phyloP scores from a whole-genome alignment of 2,329 filamentous ascomycete genomes.

The Metarhizium guizhouense region DNA sequence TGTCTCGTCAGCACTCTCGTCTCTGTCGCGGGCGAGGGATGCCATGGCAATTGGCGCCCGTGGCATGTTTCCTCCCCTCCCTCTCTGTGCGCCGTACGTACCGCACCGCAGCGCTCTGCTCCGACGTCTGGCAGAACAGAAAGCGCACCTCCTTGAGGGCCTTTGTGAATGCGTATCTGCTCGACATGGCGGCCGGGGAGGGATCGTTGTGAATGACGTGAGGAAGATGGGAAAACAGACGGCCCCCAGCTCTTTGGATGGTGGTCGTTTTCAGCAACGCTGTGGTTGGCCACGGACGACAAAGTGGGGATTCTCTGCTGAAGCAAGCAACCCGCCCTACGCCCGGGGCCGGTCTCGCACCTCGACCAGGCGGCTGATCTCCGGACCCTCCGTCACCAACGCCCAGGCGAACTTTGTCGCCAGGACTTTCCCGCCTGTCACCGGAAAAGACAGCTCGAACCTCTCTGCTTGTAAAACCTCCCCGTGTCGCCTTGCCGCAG shows the following conservation, averaged over 20 bases:
- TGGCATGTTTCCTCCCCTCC: neutral
- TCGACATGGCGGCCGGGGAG: conserved; percentile 60
- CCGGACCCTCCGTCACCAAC: neutral
- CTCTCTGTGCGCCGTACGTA: conserved; percentile 31
- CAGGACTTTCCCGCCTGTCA: neutral
- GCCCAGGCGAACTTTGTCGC: neutral
- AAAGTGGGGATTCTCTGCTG: neutral
- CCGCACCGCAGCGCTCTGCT: conserved; percentile 84
- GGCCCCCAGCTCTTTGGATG: neutral
- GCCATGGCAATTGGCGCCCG: neutral
- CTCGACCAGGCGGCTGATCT: conserved; percentile 3
- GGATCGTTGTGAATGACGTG: neutral
- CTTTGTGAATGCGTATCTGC: conserved; percentile 86
- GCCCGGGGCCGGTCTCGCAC: neutral
- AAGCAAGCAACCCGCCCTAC: neutral
- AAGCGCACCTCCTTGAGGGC: conserved; percentile 92
- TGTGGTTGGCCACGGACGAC: neutral
- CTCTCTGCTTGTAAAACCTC: neutral
- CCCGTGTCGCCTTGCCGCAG: neutral
- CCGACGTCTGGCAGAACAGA: conserved; percentile 89
- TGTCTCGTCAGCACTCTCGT: neutral
- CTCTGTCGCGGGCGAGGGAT: neutral
- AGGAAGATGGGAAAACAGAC: neutral
- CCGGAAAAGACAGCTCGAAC: neutral
- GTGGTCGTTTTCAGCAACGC: neutral